Evolutionary conservation across 2,329 filamentous ascomycete species (phyloP).

Genomic region (Pseudofabraea citricarpa): DNA sequence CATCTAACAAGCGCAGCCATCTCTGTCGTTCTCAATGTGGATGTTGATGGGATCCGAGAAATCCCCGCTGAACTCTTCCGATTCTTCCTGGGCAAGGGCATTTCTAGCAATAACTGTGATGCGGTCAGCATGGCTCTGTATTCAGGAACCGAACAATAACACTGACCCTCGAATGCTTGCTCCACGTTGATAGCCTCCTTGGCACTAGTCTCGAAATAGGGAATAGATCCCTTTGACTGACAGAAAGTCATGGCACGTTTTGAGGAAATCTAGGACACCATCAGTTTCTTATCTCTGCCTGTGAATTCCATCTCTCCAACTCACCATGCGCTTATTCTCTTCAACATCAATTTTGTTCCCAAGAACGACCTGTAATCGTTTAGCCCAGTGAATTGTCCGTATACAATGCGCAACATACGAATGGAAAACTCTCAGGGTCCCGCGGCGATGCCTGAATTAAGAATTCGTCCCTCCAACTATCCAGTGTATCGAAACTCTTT

Average conservation of each 20-base stretch:
- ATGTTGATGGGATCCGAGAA: conserved; percentile 99
- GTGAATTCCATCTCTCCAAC: conserved; percentile 24
- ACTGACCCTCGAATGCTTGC: conserved; percentile 64
- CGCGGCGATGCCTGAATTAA: conserved; percentile 94
- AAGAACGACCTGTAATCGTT: conserved; percentile 67
- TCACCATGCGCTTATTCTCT: conserved; percentile 89
- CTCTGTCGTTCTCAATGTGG: conserved; percentile 87
- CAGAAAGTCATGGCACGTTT: conserved; percentile 98
- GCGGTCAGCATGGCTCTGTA: conserved; percentile 6
- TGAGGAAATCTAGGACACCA: conserved; percentile 66
- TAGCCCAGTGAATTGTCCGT: conserved; percentile 7
- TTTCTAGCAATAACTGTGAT: conserved; percentile 85
- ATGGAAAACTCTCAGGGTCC: conserved; percentile 96
- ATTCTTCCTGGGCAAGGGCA: conserved; percentile 92
- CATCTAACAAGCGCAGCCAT: conserved; percentile 83
- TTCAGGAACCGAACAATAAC: conserved; percentile 4
- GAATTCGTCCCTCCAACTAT: conserved; percentile 98
- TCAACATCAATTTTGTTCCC: conserved; percentile 99
- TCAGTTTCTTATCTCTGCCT: conserved; percentile 15
- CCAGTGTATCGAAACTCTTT: conserved; percentile 97
- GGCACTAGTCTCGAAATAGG: conserved; percentile 98
- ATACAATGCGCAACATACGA: conserved; percentile 58
- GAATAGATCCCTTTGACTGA: conserved; percentile 94
- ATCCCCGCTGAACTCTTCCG: conserved; percentile 94
- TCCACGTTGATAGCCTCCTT: conserved; percentile 99